Conservation (phyloP, 1,139 yeast species). For the Scheffersomyces cryptocercus region DNA sequence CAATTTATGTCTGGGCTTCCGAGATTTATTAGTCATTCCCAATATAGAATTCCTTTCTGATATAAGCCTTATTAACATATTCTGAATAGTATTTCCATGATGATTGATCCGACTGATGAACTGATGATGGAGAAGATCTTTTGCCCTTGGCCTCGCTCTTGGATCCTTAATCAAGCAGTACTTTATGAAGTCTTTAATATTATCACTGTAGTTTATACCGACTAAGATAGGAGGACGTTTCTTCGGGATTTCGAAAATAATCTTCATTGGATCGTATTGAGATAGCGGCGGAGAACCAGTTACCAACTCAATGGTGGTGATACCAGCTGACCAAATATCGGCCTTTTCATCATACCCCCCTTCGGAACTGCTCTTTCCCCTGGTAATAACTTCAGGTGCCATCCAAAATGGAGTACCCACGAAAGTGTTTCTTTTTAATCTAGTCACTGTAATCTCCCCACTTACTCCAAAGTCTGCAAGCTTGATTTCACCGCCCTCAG, state of each 20-base stretch:
- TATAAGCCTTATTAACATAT: constrained; percentile 9
- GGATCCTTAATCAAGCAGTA: constrained; percentile 64
- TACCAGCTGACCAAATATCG: constrained; percentile 88
- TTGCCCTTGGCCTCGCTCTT: constrained; percentile 49
- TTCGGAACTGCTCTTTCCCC: constrained; percentile 55
- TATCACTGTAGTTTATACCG: constrained; percentile 40
- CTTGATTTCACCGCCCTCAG: constrained; percentile 62
- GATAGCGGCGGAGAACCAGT: constrained; percentile 75
- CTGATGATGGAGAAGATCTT: constrained; percentile 42
- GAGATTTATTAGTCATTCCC: background rate
- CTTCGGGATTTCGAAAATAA: constrained; percentile 69
- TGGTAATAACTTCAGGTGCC: constrained; percentile 82
- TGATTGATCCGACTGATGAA: constrained; percentile 34
- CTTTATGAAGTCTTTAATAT: constrained; percentile 59
- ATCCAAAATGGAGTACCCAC: constrained; percentile 94
- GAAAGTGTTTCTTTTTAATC: constrained; percentile 64
- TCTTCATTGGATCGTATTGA: constrained; percentile 72
- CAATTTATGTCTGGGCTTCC: constrained; percentile 9
- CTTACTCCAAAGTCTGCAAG: constrained; percentile 89
- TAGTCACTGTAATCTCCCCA: constrained; percentile 69
- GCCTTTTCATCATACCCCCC: constrained; percentile 76
- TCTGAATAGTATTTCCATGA: constrained; percentile 3
- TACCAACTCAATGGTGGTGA: constrained; percentile 73
- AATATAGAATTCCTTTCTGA: constrained; percentile 4
- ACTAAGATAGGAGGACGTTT: constrained; percentile 64